A percentile compares a stretch with the other conserved stretches of the same genome.
Conservation (phyloP, 192 early-diverging fungal species). For the Ambispora gerdemannii region DNA sequence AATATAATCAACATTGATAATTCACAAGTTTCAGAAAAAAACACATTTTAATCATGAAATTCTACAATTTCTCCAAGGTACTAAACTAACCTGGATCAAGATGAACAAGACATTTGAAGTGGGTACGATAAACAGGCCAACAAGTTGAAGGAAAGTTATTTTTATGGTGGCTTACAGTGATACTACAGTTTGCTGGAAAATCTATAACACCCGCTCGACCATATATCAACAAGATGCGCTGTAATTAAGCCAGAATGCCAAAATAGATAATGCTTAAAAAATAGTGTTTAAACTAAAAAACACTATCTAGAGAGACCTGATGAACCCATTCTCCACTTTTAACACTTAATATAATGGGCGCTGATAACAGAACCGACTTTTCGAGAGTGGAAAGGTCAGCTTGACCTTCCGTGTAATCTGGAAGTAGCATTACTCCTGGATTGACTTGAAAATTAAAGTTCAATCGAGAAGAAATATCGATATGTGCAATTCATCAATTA, state of each 20-base stretch:
- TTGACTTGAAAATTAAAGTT: too few relatives aligned
- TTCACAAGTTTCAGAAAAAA: too few relatives aligned
- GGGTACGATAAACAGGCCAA: conserved; percentile 53
- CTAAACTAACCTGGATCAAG: conserved; percentile 41
- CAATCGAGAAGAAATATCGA: too few relatives aligned
- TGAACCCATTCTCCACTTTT: conserved; percentile 22
- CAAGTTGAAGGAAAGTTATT: conserved; percentile 46
- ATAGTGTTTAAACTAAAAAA: not conserved
- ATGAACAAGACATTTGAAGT: conserved; percentile 60
- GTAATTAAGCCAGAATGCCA: not conserved
- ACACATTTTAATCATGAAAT: not conserved
- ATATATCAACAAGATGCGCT: conserved; percentile 36
- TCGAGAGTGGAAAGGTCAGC: too few relatives aligned
- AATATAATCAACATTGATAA: too few relatives aligned
- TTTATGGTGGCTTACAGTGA: conserved; percentile 30
- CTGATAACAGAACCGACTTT: too few relatives aligned
- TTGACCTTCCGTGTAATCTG: too few relatives aligned
- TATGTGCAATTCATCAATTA: too few relatives aligned
- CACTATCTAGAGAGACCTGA: not conserved
- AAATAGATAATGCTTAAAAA: not conserved
- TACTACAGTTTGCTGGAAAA: conserved; percentile 26
- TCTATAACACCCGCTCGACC: conserved; percentile 35
- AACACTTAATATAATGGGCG: conserved; percentile 15
- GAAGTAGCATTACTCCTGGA: too few relatives aligned
- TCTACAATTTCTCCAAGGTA: not conserved